Conservation (phyloP, 352 stramenopile genomes). For the Pythium apleroticum region DNA sequence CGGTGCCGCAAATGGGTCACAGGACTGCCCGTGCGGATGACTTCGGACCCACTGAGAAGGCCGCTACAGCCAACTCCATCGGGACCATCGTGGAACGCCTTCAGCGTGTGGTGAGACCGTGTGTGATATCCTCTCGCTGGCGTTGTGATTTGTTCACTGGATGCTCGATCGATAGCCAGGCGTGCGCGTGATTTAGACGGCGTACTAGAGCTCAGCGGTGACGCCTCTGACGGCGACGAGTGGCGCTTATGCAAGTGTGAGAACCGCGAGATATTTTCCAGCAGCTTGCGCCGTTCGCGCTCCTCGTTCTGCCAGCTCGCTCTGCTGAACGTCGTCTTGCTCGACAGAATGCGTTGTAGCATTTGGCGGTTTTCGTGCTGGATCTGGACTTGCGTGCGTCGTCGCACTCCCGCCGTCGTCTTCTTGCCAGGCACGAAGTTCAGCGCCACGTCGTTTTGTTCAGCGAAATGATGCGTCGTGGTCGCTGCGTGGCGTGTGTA, state of each 20-base stretch:
- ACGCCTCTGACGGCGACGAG: background rate
- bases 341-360: constrained; percentile 44
- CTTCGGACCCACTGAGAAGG: background rate
- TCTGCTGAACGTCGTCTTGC: constrained; percentile 46
- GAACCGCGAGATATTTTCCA: constrained; percentile 42
- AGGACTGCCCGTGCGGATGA: constrained; percentile 22
- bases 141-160: background rate
- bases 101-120: constrained; percentile 2
- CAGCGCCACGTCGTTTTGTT: constrained; percentile 42
- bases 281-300: constrained; percentile 40
- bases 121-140: background rate
- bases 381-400: constrained; percentile 42
- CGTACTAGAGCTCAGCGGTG: background rate
- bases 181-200: background rate
- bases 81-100: background rate
- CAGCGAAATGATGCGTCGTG: constrained; percentile 52
- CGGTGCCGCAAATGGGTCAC: constrained; percentile 18
- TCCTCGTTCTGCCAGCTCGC: constrained; percentile 39
- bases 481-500: constrained; percentile 46
- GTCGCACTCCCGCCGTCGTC: constrained; percentile 22
- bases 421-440: constrained; percentile 34
- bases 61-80: background rate
- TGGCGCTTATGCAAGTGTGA: constrained; percentile 19
- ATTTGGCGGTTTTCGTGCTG: constrained; percentile 53
- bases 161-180: background rate